A percentile compares a stretch with the other conserved stretches of the same genome.
Evolutionary conservation across 1,284 basidiomycete species (phyloP).

Genomic region (Cryptococcus sp.): DNA sequence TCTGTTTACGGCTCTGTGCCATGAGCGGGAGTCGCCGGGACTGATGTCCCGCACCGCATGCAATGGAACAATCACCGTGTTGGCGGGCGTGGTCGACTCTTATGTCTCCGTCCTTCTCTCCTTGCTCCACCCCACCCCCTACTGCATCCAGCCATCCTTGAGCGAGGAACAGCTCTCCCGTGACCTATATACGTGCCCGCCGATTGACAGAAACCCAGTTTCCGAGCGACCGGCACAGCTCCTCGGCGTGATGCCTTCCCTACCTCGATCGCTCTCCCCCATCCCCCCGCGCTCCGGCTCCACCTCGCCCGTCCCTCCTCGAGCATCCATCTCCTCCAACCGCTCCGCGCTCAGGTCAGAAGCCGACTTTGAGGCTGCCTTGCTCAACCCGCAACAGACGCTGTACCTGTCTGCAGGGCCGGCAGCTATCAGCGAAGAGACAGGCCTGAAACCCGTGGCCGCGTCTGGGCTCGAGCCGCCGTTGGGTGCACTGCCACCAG

Average conservation of each 20-base stretch:
- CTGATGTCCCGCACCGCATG: too few species aligned
- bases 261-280: constrained; percentile 6
- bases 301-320: constrained; percentile 14
- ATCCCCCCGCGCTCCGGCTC: neutral
- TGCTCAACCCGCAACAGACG: constrained; percentile 30
- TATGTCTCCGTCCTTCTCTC: too few species aligned
- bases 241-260: neutral
- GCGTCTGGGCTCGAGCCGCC: neutral
- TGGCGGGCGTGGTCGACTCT: too few species aligned
- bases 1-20: too few species aligned
- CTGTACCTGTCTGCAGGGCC: constrained; percentile 31
- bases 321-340: constrained; percentile 30
- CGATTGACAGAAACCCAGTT: too few species aligned
- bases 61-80: too few species aligned
- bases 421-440: constrained; percentile 12
- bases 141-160: too few species aligned
- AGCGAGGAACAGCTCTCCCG: too few species aligned
- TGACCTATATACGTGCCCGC: too few species aligned
- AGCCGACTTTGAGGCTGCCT: constrained; percentile 39
- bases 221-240: neutral
- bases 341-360: constrained; percentile 19
- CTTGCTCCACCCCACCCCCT: too few species aligned
- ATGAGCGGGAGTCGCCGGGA: too few species aligned
- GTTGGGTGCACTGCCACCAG: neutral
- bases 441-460: neutral